These are phyloP conservation scores for Royoungia palumana DNA, from an alignment of 768 basidiomycete genomes.

Conservation along the genomic window DNA sequence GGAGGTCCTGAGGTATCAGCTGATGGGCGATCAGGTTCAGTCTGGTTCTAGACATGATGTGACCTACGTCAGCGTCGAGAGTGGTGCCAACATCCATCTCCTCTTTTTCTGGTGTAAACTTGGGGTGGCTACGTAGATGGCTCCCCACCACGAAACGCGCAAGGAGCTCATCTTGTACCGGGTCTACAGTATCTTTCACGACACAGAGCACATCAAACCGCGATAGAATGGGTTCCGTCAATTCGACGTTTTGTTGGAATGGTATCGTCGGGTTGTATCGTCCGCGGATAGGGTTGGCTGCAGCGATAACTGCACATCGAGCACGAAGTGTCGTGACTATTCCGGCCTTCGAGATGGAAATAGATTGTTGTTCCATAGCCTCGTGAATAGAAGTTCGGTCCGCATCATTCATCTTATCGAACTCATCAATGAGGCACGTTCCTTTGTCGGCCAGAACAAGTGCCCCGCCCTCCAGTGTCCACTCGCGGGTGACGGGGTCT, in stretches of 20 bases:
- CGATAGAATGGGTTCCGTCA: conserved; percentile 97
- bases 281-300: conserved; percentile 95
- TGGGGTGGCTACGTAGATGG: conserved; percentile 91
- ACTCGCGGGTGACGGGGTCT: conserved; percentile 94
- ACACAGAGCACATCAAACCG: conserved; percentile 98
- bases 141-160: conserved; percentile 98
- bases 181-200: conserved; percentile 96
- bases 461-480: conserved; percentile 98
- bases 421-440: conserved; percentile 96
- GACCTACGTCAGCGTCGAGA: conserved; percentile 83
- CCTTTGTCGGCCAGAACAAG: conserved; percentile 99
- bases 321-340: conserved; percentile 98
- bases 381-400: conserved; percentile 99
- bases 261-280: conserved; percentile 98
- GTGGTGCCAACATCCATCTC: conserved; percentile 92
- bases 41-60: not conserved
- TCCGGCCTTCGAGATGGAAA: conserved; percentile 98
- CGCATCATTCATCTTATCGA: conserved; percentile 99
- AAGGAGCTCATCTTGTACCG: conserved; percentile 92
- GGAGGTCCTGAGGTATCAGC: conserved; percentile 95
- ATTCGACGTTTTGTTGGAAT: conserved; percentile 96
- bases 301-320: conserved; percentile 95
- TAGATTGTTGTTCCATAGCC: conserved; percentile 99
- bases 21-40: conserved; percentile 32
- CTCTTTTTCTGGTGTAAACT: conserved; percentile 81